Base-by-base conservation (phyloP, 2,329 filamentous ascomycete genomes). In the Westerdykella ornata region DNA sequence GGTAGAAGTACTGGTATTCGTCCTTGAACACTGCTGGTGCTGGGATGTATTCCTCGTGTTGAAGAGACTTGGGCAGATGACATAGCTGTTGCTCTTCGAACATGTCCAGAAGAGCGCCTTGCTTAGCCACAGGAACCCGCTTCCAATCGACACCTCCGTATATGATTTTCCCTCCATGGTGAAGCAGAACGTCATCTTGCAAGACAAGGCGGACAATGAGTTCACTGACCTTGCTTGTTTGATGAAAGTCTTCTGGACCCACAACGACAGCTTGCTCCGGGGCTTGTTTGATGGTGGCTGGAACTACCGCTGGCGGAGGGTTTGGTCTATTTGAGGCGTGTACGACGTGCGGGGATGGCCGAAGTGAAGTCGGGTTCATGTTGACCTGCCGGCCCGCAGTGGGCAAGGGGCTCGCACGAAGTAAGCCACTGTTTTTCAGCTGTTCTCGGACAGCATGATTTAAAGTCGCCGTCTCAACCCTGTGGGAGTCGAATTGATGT, bases 121-220 rank as follows among this genome's bases (percentile, higher is more conserved):
- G 60, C 18, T 43, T 53, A 1, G 34, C 42, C 1, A 54, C 47
- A 0, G 42, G 19, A n/a, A 66, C 52, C 5, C 60, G 56, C 7
- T 41, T 53, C 55, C 56, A 66, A 3, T 48, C 33, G 4, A 52
- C 50, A 3, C 51, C 59, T 7, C 51, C 35, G 22, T 52, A 51
- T 13, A 31, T 49, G 9, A 65, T 49, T 13, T 47, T 54, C 2
- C 60, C 60, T 22, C 53, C 35, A 22, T 59, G 44, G 8, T 49
- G 44, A 9, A 65, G 58, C 32, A 45, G 47, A 28, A 63, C 50
- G 14, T 65, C 54, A 3, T 47, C 44, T 30, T 60, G 56, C 3
- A 65, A 53, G 2, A 56, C 41, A 8, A 65, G 44, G 14, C 54
- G 62, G 18, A 59, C 30, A 8, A 51, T 58, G 41, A 57, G 53